Evolutionary conservation across 2,329 filamentous ascomycete genomes (phyloP), one percentile per base, ranked within the genome.

Genomic region (Diplocarpon mali): DNA sequence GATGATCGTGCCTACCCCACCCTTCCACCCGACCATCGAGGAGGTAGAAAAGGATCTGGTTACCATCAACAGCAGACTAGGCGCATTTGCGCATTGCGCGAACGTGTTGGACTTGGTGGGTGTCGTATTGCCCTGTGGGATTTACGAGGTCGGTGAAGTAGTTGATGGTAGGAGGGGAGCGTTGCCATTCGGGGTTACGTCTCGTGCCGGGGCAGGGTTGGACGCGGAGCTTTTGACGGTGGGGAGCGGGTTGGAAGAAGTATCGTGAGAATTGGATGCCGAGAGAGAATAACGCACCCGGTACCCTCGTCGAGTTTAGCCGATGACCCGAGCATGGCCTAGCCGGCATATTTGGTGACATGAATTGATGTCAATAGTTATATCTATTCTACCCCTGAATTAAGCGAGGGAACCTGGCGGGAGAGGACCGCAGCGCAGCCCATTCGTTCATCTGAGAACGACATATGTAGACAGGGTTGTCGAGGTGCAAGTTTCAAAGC

Each of bases 91-190:
- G 1, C 72, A 75, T 52, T 75, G 69, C 54, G 73, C 64, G 2
- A 77, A 77, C 54, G 69, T 76, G 15, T 58, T 76, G 24, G 73
- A 77, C 58, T 57, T 76, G 27, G 68, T 67, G 46, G 69, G 62
- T 7, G 49, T 71, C 30, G 63, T 63, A 34, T 27, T 59, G 9
- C 50, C 55, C 9, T 57, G 52, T 40, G 55, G 55, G 16, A 51
- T 44, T 1, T 60, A 59, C 42, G 45, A 51, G 20, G 45, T 36
- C 34, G 45, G 46, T 10, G 42, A 41, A 27, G 27, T 45, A 12
- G 40, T 12, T 28, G 38, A 41, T 6, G 48, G 38, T 14, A 41
- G 47, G 37, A 54, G 50, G 12, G 51, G 44, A 0, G 52, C 38
- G 34, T 50, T 70, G 48, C 67, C 69, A 2, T 71, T 71, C 58